Conservation (phyloP, 2,329 filamentous ascomycete genomes). For the Daldinia sp. region DNA sequence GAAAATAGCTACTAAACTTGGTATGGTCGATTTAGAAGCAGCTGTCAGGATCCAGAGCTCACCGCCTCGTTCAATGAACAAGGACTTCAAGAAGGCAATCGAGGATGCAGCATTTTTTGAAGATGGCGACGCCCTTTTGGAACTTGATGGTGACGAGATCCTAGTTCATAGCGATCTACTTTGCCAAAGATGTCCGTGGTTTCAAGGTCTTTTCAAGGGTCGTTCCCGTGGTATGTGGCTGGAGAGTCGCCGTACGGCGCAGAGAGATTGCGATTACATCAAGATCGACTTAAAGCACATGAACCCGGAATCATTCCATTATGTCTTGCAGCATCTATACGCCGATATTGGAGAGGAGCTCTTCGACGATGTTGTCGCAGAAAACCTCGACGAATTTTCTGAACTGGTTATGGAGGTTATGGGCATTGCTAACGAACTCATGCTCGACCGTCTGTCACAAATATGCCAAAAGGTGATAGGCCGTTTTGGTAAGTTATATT, state of each 20-base stretch:
- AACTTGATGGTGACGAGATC: conserved; percentile 80
- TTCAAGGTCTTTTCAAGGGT: conserved; percentile 89
- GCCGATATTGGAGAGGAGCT: conserved; percentile 83
- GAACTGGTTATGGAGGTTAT: conserved; percentile 93
- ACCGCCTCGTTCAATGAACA: conserved; percentile 71
- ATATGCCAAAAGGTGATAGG: conserved; percentile 89
- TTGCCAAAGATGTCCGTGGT: conserved; percentile 90
- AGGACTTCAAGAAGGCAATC: conserved; percentile 78
- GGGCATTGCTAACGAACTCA: conserved; percentile 90
- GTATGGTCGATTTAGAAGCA: conserved; percentile 78
- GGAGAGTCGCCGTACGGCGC: conserved; percentile 69
- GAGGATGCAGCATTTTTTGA: conserved; percentile 78
- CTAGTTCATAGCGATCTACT: conserved; percentile 82
- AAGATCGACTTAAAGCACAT: conserved; percentile 87
- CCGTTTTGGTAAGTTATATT: conserved; percentile 66
- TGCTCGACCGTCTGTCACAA: conserved; percentile 91
- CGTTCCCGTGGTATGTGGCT: conserved; percentile 89
- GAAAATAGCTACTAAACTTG: conserved; percentile 79
- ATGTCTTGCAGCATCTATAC: conserved; percentile 86
- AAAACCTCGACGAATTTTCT: conserved; percentile 83
- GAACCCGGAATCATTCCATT: conserved; percentile 76
- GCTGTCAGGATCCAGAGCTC: conserved; percentile 80
- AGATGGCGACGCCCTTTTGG: conserved; percentile 81
- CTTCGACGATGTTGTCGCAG: conserved; percentile 80
- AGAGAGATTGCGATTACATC: conserved; percentile 63